Evolutionary conservation across 2,329 filamentous ascomycete species (phyloP), one percentile per base, ranked within the genome.

Genomic region (Gaeumannomyces sp.): DNA sequence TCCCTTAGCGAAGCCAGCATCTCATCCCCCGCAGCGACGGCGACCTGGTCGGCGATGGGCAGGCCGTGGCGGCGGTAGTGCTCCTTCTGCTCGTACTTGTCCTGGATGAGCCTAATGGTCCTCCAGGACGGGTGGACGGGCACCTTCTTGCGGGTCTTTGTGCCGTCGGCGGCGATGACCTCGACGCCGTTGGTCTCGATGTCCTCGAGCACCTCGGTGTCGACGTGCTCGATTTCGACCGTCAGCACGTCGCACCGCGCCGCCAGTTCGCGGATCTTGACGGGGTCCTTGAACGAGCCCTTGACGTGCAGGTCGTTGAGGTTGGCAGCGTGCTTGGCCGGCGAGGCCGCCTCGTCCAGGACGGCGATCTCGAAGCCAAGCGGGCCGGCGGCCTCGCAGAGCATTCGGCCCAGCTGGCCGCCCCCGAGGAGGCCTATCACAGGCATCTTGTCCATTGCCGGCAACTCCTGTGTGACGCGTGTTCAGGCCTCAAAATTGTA

Each of bases 201-300:
- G 73, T 96, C 91, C 76, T 97, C 92, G 5, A 97, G 84, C 29
- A 95, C 89, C 64, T 92, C 82, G n/a, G 92, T 95, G 76, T 97
- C 87, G 66, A 97, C 90, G 77, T 97, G 94, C 80, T 98, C 94
- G 68, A 97, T 97, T 77, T 98, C 94, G 19, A 96, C 91, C 0
- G 93, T 97, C 67, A 97, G 81, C 22, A 96, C 86, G 74, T 96
- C 91, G 71, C 88, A 92, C 45, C 82, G 78, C 56, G 84, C 78
- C 2, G 94, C 93, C n/a, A 98, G 82, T 74, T 92, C 83, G 59
- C 88, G 86, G 69, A 98, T 93, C 69, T 91, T 89, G 45, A 85
- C 85, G 0, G 89, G 81, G 70, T 97, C 90, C 74, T 92, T 93
- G 83, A 97, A 97, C 0, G 93, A 96, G 65, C 93, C 94, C 25